Conservation (phyloP, 108 stramenopile species). For the Skeletonema costatum region DNA sequence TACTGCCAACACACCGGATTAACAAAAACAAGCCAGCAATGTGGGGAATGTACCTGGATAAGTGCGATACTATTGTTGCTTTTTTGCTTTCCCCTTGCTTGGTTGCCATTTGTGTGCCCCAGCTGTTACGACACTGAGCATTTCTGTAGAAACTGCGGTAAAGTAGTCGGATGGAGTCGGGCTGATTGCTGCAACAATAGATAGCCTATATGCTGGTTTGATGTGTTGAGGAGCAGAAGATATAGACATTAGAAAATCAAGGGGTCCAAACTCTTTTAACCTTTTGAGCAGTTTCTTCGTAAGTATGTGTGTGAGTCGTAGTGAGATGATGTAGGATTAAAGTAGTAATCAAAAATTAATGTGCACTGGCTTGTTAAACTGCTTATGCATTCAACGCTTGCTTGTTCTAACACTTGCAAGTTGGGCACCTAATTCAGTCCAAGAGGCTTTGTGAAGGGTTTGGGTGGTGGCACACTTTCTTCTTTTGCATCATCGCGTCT, state of each 20-base stretch:
- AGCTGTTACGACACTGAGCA: constrained; percentile 38
- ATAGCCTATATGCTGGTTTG: not conserved
- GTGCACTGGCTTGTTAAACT: not conserved
- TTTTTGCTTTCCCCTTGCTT: constrained; percentile 34
- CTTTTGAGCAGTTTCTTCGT: not conserved
- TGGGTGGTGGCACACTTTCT: not conserved
- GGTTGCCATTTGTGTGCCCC: constrained; percentile 36
- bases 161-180: constrained; percentile 20
- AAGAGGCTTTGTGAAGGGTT: not conserved
- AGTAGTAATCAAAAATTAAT: no score
- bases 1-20: constrained; percentile 21
- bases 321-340: no score
- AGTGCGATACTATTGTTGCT: constrained; percentile 18
- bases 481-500: not conserved
- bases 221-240: no score
- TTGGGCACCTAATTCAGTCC: not conserved
- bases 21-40: constrained; percentile 15
- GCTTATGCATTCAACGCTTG: not conserved
- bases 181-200: constrained; percentile 35
- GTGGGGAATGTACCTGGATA: constrained; percentile 42
- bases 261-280: no score
- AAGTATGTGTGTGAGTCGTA: no score
- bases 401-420: not conserved
- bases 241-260: no score
- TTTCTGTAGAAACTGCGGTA: constrained; percentile 42